Base-by-base conservation (phyloP, 2,329 filamentous ascomycete genomes). In the Podosphaera xanthii region DNA sequence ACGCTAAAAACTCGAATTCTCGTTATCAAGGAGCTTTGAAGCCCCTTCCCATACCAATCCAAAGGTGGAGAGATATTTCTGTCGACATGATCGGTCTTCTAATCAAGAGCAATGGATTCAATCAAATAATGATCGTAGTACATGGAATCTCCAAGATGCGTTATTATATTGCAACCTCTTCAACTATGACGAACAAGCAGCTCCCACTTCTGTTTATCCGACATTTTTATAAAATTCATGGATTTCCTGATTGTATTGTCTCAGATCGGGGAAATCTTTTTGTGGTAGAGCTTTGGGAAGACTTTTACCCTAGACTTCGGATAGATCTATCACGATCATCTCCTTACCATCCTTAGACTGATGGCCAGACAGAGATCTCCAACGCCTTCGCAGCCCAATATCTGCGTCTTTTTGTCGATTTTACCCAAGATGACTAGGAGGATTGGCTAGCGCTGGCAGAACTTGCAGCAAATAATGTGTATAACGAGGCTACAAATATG, bases 191-290 rank as follows among this genome's bases (percentile, higher is more conserved):
- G 9, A 49, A 56, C 7, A 33, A 34, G 0, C 22, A 59, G 2
- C 40, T 57, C 5, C 50, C 60, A 10, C 3, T 14, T 4, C 14
- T 60, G 14, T 60, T 61, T 38, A 22, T 60, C 12, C 31, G 30
- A 34, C 8, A 59, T 46, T n/a, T n/a, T 46, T 10, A 12, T n/a
- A 4, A 46, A 2, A 46, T 46, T 10, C 42, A 46, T 46, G 42
- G 42, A 46, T n/a, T 46, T 22, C 42, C 42, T n/a, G 42, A 2
- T 46, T n/a, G 42, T 46, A 2, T 46, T 46, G 42, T 46, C 2
- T 46, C 42, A 46, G 42, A 46, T 46, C 42, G 42, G 10, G 42
- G 42, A 46, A 46, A 46, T 46, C 42, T 46, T 46, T 46, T 46
- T n/a, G 42, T 46, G 10, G 42, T n/a, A 10, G 42, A 46, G 42